Conservation (phyloP, 345 rosid genomes). For the Euphorbia peplus region DNA sequence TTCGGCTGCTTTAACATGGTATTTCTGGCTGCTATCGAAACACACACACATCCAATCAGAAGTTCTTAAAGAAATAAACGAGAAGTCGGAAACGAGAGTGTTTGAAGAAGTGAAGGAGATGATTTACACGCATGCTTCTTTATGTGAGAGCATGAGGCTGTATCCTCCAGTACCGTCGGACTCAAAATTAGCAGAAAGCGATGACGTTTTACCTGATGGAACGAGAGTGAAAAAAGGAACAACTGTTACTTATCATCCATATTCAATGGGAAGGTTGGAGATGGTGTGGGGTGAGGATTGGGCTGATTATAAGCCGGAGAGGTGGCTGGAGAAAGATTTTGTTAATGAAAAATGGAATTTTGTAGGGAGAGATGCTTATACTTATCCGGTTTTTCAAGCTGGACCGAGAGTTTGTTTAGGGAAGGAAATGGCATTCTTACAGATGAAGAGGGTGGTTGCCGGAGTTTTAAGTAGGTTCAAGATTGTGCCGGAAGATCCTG, state of each 20-base stretch:
- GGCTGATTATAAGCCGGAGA: conserved; percentile 28
- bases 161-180: conserved; percentile 63
- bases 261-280: conserved; percentile 31
- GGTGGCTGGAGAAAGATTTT: conserved; percentile 30
- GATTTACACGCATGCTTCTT: conserved; percentile 37
- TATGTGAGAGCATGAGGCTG: conserved; percentile 54
- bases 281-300: conserved; percentile 28
- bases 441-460: conserved; percentile 32
- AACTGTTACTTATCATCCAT: conserved; percentile 39
- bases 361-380: conserved; percentile 22
- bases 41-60: conserved; percentile 38
- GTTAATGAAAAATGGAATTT: conserved; percentile 30
- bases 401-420: conserved; percentile 33
- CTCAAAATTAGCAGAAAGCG: conserved; percentile 27
- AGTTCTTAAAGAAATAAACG: conserved; percentile 41
- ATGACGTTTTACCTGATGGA: conserved; percentile 46
- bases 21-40: conserved; percentile 51
- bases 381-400: conserved; percentile 30
- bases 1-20: conserved; percentile 75
- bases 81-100: conserved; percentile 16
- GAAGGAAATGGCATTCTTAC: conserved; percentile 34
- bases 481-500: conserved; percentile 45
- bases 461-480: conserved; percentile 43
- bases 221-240: conserved; percentile 45
- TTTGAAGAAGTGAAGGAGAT: conserved; percentile 36